Percentiles rank a stretch among this genome's conserved stretches.
Evolutionary conservation across 176 grass and related monocot species (phyloP).

Genomic region (Otatea glauca): DNA sequence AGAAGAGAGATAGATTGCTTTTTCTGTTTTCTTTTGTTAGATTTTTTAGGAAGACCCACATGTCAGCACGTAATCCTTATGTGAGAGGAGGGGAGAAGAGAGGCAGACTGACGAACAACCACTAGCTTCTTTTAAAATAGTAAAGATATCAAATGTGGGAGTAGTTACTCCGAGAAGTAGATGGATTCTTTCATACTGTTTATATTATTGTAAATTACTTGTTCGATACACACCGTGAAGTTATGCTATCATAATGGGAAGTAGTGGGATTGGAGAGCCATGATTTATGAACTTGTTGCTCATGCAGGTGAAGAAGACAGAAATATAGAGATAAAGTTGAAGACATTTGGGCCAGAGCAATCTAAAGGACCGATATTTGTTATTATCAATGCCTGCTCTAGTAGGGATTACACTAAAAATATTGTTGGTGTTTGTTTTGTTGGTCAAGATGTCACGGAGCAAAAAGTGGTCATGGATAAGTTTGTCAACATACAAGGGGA

Average conservation of each 20-base stretch:
- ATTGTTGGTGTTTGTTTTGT: slow-evolving; percentile 92
- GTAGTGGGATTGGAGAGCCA: slow-evolving; percentile 1
- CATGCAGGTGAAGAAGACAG: slow-evolving; percentile 97
- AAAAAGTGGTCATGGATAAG: slow-evolving; percentile 99
- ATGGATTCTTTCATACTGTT: not conserved
- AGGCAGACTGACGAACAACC: too few relatives aligned
- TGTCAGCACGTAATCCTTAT: too few relatives aligned
- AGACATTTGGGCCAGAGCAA: slow-evolving; percentile 82
- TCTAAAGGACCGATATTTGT: slow-evolving; percentile 77
- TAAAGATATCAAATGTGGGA: not conserved
- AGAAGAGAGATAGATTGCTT: too few relatives aligned
- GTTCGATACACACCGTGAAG: not conserved
- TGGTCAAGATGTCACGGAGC: slow-evolving; percentile 86
- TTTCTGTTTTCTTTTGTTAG: too few relatives aligned
- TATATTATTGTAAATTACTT: slow-evolving; percentile 39
- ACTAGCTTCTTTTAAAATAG: too few relatives aligned
- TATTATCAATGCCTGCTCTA: slow-evolving; percentile 92
- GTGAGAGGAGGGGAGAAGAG: too few relatives aligned
- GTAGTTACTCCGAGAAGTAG: not conserved
- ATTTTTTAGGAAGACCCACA: too few relatives aligned
- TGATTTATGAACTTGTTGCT: slow-evolving; percentile 41
- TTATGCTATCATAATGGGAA: slow-evolving; percentile 13
- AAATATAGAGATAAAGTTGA: slow-evolving; percentile 98
- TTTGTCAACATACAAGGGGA: slow-evolving; percentile 98
- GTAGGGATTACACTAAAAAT: slow-evolving; percentile 82